Percentiles rank a stretch among this genome's conserved stretches.
phyloP scores from a whole-genome alignment of 306 rosid genomes.

The Vachellia collinsii region DNA sequence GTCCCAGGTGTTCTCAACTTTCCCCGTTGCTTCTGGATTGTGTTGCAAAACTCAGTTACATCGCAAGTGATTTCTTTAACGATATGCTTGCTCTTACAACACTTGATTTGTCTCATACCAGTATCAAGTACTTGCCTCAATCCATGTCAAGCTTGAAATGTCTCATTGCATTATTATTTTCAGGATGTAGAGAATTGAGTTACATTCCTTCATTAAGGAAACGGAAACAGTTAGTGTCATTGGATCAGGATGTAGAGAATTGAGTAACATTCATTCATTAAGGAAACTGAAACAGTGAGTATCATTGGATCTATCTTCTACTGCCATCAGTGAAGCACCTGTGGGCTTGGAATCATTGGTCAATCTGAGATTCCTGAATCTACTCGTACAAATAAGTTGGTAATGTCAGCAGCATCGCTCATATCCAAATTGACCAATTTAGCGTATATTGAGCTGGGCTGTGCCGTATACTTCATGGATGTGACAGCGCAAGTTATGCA shows the following conservation, averaged over 20 bases:
- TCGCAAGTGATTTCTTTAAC: too few species aligned
- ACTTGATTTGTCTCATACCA: slow-evolving; percentile 21
- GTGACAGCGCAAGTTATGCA: neutral
- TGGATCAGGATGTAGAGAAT: too few species aligned
- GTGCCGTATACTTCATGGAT: too few species aligned
- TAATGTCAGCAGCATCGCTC: neutral
- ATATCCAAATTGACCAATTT: neutral
- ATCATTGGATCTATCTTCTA: slow-evolving; percentile 18
- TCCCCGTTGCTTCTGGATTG: too few species aligned
- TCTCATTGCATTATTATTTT: slow-evolving; percentile 16
- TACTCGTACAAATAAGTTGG: neutral
- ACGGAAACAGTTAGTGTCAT: neutral
- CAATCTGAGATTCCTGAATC: neutral
- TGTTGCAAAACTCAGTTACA: too few species aligned
- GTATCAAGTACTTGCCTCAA: slow-evolving; percentile 18
- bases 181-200: neutral
- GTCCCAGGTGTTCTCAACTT: too few species aligned
- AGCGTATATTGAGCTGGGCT: neutral
- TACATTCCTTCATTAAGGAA: slow-evolving; percentile 25
- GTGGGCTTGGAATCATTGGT: neutral
- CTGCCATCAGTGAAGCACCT: slow-evolving; percentile 8
- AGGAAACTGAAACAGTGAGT: too few species aligned
- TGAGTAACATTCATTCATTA: too few species aligned
- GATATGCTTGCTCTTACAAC: neutral
- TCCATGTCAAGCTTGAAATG: slow-evolving; percentile 31